Percentiles rank a stretch among this genome's conserved stretches.
phyloP scores from a whole-genome alignment of 2,329 filamentous ascomycete genomes.

The Endocalyx cinctus region DNA sequence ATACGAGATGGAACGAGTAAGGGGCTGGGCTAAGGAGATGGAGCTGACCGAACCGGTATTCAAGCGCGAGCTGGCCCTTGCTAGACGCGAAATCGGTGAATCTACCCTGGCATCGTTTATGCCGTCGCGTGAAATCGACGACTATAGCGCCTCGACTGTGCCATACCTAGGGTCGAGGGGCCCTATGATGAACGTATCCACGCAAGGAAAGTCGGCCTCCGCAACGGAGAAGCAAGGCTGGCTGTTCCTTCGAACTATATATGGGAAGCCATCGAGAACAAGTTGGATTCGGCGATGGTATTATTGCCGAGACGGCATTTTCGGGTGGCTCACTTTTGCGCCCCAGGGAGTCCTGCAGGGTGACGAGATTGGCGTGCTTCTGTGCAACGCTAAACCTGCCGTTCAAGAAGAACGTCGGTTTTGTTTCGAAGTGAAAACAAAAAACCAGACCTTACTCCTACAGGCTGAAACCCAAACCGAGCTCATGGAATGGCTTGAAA shows the following conservation, averaged over 20 bases:
- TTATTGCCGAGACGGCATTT: conserved; percentile 91
- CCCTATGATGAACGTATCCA: conserved; percentile 61
- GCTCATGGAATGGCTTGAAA: conserved; percentile 89
- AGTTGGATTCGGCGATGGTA: conserved; percentile 91
- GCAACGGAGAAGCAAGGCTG: conserved; percentile 86
- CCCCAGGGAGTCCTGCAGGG: conserved; percentile 86
- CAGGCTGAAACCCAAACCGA: conserved; percentile 91
- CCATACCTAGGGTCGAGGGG: conserved; percentile 74
- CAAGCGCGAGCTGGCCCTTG: conserved; percentile 72
- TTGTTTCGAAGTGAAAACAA: conserved; percentile 98
- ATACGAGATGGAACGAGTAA: conserved; percentile 83
- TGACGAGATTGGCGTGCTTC: conserved; percentile 89
- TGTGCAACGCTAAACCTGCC: conserved; percentile 88
- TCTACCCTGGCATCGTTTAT: conserved; percentile 64
- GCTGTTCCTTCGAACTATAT: conserved; percentile 77
- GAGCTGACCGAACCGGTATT: conserved; percentile 82
- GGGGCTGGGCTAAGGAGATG: conserved; percentile 93
- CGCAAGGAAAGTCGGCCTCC: conserved; percentile 43
- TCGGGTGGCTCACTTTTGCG: conserved; percentile 87
- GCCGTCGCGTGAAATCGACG: conserved; percentile 87
- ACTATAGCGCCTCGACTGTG: conserved; percentile 86
- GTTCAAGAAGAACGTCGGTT: conserved; percentile 91
- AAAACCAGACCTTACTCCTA: conserved; percentile 81
- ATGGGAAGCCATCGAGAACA: conserved; percentile 86
- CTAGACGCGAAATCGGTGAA: conserved; percentile 78